A percentile compares a stretch with the other conserved stretches of the same genome.
These are phyloP conservation scores for Coniosporium apollinis DNA, from an alignment of 495 filamentous ascomycete genomes.

Conservation along the genomic window DNA sequence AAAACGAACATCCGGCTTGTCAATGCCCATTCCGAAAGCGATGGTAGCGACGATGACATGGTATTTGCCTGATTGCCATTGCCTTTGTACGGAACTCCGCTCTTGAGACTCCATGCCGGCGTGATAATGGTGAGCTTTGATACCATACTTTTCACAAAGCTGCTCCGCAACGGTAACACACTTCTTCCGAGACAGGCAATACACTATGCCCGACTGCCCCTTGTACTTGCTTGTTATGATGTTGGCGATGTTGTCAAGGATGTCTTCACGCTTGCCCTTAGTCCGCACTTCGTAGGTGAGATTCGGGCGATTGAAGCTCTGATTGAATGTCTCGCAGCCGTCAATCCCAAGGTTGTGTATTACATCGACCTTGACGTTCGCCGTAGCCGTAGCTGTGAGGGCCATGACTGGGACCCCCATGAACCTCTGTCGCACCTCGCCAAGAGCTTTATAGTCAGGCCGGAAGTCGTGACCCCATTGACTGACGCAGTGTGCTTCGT, in stretches of 20 bases:
- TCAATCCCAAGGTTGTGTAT: constrained; percentile 73
- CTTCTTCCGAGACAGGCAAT: constrained; percentile 69
- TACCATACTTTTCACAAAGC: constrained; percentile 39
- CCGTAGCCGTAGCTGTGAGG: constrained; percentile 83
- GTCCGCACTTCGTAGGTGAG: constrained; percentile 65
- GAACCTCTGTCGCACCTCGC: constrained; percentile 48
- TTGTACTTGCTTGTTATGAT: constrained; percentile 49
- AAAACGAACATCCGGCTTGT: constrained; percentile 89
- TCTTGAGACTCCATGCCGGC: constrained; percentile 49
- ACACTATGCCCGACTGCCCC: constrained; percentile 77
- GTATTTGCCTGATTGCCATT: constrained; percentile 63
- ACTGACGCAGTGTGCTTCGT: constrained; percentile 96
- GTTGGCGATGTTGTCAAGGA: constrained; percentile 49
- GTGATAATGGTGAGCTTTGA: constrained; percentile 75
- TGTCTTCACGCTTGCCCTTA: constrained; percentile 38
- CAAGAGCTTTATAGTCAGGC: constrained; percentile 83
- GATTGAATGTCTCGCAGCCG: constrained; percentile 56
- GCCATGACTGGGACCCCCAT: constrained; percentile 80
- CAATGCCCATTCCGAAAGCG: constrained; percentile 98
- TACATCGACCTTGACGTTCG: constrained; percentile 80
- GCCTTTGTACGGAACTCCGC: constrained; percentile 49
- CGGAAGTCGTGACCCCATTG: constrained; percentile 99
- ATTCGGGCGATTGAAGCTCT: constrained; percentile 92
- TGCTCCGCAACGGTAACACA: constrained; percentile 65
- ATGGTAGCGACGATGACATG: constrained; percentile 98